Evolutionary conservation across 176 grass and related monocot species (phyloP).

Genomic region (Melocanna baccifera): DNA sequence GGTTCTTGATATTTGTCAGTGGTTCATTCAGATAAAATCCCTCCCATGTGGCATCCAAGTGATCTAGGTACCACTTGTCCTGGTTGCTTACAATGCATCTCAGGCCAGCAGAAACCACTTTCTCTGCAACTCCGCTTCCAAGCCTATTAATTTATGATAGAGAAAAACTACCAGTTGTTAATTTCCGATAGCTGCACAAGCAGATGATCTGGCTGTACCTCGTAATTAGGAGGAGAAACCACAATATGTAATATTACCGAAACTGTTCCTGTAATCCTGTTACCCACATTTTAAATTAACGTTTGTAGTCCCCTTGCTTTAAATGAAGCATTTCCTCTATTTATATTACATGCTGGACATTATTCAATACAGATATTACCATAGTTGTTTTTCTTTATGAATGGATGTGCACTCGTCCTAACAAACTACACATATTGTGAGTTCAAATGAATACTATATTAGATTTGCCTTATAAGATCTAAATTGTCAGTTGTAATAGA

Average conservation of each 20-base stretch:
- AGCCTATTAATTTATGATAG: constrained; percentile 50
- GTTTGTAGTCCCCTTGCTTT: not conserved
- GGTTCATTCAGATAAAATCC: constrained; percentile 86
- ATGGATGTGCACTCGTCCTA: not conserved
- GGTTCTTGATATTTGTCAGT: constrained; percentile 62
- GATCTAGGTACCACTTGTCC: constrained; percentile 95
- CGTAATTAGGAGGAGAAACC: not conserved
- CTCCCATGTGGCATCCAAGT: constrained; percentile 75
- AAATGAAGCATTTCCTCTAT: not conserved
- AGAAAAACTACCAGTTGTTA: constrained; percentile 28
- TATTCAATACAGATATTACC: not conserved
- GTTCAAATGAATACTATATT: not conserved
- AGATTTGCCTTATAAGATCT: not conserved
- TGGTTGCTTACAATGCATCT: constrained; percentile 96
- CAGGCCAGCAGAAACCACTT: constrained; percentile 66
- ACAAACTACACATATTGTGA: not conserved
- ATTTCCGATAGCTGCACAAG: not conserved
- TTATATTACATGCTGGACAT: not conserved
- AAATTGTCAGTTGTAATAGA: not conserved
- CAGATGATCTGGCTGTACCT: not conserved
- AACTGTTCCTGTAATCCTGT: not conserved
- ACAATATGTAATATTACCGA: not conserved
- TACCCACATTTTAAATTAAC: not conserved
- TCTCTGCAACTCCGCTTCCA: constrained; percentile 62
- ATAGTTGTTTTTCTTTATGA: not conserved